These are phyloP conservation scores for Sparassis latifolia DNA, from an alignment of 1,284 basidiomycete genomes.

Conservation along the genomic window DNA sequence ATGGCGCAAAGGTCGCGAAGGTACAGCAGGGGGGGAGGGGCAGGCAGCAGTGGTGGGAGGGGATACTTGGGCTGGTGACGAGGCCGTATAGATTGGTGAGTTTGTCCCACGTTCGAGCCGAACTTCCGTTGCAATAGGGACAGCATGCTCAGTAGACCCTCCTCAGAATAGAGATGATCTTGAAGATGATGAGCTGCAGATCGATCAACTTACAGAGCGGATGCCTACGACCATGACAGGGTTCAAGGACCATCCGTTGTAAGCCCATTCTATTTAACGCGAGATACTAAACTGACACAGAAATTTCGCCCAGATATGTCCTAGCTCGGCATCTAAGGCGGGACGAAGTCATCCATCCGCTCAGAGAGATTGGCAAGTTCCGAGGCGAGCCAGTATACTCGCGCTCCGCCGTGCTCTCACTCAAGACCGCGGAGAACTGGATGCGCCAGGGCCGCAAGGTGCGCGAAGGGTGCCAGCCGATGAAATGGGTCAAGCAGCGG, in stretches of 20 bases:
- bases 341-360: constrained; percentile 84
- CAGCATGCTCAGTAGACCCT: background rate
- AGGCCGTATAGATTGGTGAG: constrained; percentile 78
- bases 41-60: constrained; percentile 83
- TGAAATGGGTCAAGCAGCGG: constrained; percentile 88
- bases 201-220: constrained; percentile 77
- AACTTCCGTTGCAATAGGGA: no score
- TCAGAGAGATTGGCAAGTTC: constrained; percentile 85
- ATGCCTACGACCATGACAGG: constrained; percentile 90
- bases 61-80: constrained; percentile 54
- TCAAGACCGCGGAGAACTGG: constrained; percentile 94
- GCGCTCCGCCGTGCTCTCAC: constrained; percentile 72
- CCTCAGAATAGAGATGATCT: constrained; percentile 82
- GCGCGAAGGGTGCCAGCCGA: constrained; percentile 70
- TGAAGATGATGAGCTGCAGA: constrained; percentile 90
- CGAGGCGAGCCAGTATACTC: constrained; percentile 92
- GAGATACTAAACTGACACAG: background rate
- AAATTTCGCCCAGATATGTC: constrained; percentile 56
- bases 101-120: constrained; percentile 4
- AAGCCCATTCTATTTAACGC: constrained; percentile 17
- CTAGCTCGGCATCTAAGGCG: constrained; percentile 86
- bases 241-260: constrained; percentile 96
- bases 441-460: constrained; percentile 82
- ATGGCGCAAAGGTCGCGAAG: constrained; percentile 78
- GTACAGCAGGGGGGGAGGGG: constrained; percentile 70